Conservation (phyloP, 257 asterid species). For the Asclepias syriaca region DNA sequence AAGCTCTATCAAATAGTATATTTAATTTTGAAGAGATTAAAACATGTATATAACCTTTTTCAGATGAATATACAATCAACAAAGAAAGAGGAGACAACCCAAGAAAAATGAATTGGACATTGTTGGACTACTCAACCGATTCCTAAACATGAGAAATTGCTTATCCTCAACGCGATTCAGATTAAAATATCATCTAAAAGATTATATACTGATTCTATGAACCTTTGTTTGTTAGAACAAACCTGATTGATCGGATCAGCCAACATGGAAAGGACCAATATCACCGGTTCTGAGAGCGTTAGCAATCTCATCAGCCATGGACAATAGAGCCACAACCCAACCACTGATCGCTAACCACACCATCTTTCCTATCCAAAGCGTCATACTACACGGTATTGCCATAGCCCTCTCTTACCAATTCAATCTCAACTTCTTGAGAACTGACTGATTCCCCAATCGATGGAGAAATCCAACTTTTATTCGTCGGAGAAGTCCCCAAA, state of each 20-base stretch:
- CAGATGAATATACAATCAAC: not conserved
- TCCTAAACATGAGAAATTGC: not conserved
- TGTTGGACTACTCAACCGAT: not conserved
- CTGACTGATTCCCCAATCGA: not conserved
- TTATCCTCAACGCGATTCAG: not conserved
- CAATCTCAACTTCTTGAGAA: not conserved
- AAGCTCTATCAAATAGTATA: not conserved
- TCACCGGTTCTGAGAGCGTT: slow-evolving; percentile 53
- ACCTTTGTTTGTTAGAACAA: not conserved
- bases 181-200: not conserved
- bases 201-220: not conserved
- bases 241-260: slow-evolving; percentile 26
- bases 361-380: slow-evolving; percentile 57
- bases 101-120: not conserved
- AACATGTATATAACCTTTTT: not conserved
- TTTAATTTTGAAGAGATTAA: not conserved
- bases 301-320: slow-evolving; percentile 80
- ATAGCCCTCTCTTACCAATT: slow-evolving; percentile 22
- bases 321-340: slow-evolving; percentile 66
- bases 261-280: slow-evolving; percentile 59
- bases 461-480: not conserved
- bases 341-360: slow-evolving; percentile 66
- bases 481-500: not conserved
- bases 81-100: not conserved
- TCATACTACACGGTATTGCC: slow-evolving; percentile 77